phyloP scores from a whole-genome alignment of 2,329 filamentous ascomycete genomes.

The Alternaria atra region DNA sequence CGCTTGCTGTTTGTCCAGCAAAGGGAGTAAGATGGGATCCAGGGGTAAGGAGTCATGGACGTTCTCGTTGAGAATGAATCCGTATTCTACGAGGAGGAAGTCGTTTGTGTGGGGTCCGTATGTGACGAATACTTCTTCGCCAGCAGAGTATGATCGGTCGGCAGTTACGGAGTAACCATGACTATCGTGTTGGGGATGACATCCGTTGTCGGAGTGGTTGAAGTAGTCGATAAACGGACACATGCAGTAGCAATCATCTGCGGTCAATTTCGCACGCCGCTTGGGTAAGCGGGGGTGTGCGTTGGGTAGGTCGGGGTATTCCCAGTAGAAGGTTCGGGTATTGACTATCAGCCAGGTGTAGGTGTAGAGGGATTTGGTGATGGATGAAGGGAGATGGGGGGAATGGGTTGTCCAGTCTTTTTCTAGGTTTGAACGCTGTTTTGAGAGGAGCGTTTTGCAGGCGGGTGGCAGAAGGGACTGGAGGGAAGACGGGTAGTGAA shows the following conservation, averaged over 20 bases:
- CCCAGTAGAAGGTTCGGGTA: constrained; percentile 68
- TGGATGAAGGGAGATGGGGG: constrained; percentile 54
- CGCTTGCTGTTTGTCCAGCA: constrained; percentile 43
- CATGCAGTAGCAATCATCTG: constrained; percentile 70
- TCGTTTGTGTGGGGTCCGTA: constrained; percentile 78
- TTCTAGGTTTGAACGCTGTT: constrained; percentile 64
- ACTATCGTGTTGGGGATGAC: constrained; percentile 61
- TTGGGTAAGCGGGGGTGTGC: constrained; percentile 52
- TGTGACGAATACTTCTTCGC: constrained; percentile 73
- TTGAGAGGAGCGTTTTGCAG: constrained; percentile 56
- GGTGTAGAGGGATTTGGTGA: constrained; percentile 55
- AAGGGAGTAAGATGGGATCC: constrained; percentile 54
- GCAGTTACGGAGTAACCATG: constrained; percentile 66
- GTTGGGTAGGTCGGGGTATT: constrained; percentile 52
- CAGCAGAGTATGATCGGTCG: constrained; percentile 59
- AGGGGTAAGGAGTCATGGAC: constrained; percentile 53
- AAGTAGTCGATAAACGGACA: constrained; percentile 79
- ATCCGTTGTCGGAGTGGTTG: constrained; percentile 63
- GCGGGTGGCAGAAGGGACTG: constrained; percentile 52
- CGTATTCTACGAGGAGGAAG: constrained; percentile 74
- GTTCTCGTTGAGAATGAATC: constrained; percentile 55
- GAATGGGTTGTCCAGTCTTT: constrained; percentile 60
- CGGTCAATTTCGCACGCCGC: constrained; percentile 54
- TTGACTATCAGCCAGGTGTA: constrained; percentile 70
- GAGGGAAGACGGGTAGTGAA: constrained; percentile 61